Base-by-base conservation (phyloP, 805 yeast species). In the Lipomyces oligophaga region DNA sequence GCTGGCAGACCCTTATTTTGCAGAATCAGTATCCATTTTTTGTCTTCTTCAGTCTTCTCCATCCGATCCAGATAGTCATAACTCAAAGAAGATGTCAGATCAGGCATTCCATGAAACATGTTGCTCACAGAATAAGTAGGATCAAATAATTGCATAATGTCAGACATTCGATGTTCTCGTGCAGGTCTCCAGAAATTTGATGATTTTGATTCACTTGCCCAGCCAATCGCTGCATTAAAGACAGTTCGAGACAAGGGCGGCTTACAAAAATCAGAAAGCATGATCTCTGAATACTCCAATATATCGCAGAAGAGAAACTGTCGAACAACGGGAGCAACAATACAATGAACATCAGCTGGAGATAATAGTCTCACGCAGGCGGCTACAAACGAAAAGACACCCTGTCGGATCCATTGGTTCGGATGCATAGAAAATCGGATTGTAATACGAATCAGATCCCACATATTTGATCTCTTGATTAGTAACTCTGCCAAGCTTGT, bases 291-390 rank as follows among this genome's bases (percentile, higher is more conserved):
- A 55, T 85, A 79, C 33, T 76, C 81, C 1, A 80, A 69, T 1
- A 89, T 74, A 56, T 90, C 97, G 61, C 86, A 82, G 28, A 78
- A 79, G 60, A 93, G 75, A 59, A 75, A 87, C 0, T 86, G 82
- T 49, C 85, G 73, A 8, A 93, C 74, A 28, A 85, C 71, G 0
- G 97, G 97, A 50, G 85, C 83, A 4, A 89, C 67, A 62, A 87
- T 74, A 59, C 97, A 90, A 57, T 83, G 86, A 8, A 78, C 67
- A 56, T 93, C 97, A 0, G 97, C 93, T 19, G 79, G 72, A 10
- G 83, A 72, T 21, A 88, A 63, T 57, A 78, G 79, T 2, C 72
- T 70, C 1, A 85, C 78, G 1, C 85, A 74, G 0, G 83, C 73
- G 2, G 83, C 68, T 1, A 88, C 69, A 40, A 88, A 69, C 1